Conservation (phyloP, 352 stramenopile species). For the Hyaloperonospora arabidopsidis region DNA sequence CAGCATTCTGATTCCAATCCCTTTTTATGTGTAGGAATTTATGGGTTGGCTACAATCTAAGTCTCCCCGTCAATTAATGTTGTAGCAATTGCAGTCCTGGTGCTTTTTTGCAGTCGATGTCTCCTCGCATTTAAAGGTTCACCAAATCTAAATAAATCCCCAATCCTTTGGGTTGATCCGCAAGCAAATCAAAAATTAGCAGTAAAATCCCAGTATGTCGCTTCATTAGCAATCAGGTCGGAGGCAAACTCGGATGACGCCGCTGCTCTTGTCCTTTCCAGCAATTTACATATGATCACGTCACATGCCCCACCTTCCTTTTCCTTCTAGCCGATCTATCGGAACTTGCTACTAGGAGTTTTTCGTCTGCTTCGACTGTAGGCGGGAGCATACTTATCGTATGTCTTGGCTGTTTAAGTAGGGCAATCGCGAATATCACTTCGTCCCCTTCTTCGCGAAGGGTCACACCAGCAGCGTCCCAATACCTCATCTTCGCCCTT, state of each 20-base stretch:
- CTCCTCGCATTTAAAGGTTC: not conserved
- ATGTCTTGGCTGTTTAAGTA: not conserved
- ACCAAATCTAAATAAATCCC: not conserved
- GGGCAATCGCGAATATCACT: not conserved
- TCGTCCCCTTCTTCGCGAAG: not conserved
- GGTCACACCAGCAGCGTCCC: not conserved
- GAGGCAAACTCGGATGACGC: not conserved
- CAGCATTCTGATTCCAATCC: not conserved
- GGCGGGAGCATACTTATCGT: not conserved
- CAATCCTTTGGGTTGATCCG: not conserved
- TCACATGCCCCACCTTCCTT: too few relatives aligned
- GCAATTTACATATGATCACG: too few relatives aligned
- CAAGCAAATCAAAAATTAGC: not conserved
- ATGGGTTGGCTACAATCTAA: not conserved
- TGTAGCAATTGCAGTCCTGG: not conserved
- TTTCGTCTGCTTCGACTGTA: not conserved
- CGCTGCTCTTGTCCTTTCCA: too few relatives aligned
- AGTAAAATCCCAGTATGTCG: not conserved
- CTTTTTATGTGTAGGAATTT: not conserved
- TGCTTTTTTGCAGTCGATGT: not conserved
- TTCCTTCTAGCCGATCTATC: too few relatives aligned
- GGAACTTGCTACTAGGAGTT: not conserved
- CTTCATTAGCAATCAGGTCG: not conserved
- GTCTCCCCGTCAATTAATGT: not conserved
- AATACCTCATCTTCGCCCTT: constrained; percentile 1